phyloP scores from a whole-genome alignment of 2,329 filamentous ascomycete genomes.

The Aspergillus quadricinctus region DNA sequence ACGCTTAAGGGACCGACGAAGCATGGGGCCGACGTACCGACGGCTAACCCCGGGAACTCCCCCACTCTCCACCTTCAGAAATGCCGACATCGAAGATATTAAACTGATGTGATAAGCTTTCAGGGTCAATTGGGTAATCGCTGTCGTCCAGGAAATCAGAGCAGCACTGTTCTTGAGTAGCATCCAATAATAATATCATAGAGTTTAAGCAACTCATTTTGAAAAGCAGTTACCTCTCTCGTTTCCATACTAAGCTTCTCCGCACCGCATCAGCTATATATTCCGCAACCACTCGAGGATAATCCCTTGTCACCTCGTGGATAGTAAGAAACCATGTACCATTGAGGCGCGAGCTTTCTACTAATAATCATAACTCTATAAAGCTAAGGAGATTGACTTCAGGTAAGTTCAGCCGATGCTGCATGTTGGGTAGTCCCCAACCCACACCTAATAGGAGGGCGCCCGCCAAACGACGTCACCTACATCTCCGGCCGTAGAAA shows the following conservation, averaged over 20 bases:
- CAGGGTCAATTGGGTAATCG: too few relatives aligned
- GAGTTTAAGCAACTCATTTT: background rate
- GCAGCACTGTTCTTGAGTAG: background rate
- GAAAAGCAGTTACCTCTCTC: background rate
- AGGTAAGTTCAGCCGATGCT: background rate
- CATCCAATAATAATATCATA: background rate
- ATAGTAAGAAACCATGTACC: background rate
- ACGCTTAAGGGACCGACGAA: background rate
- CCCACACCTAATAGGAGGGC: background rate
- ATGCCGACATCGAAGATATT: background rate
- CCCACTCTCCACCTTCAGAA: background rate
- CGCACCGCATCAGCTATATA: background rate
- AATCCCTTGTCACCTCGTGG: background rate
- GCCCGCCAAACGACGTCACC: background rate
- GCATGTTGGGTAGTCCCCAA: background rate
- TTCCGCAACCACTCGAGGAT: background rate
- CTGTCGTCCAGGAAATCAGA: background rate
- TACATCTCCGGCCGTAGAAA: background rate
- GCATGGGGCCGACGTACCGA: background rate
- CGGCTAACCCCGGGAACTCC: background rate
- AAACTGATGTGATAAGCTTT: background rate
- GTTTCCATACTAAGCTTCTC: background rate
- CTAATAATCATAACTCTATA: background rate
- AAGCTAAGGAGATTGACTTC: background rate
- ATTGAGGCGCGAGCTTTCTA: background rate